Percentiles rank a stretch among this genome's conserved stretches.
phyloP scores from a whole-genome alignment of 768 basidiomycete species.

The Amylocystis lapponica region DNA sequence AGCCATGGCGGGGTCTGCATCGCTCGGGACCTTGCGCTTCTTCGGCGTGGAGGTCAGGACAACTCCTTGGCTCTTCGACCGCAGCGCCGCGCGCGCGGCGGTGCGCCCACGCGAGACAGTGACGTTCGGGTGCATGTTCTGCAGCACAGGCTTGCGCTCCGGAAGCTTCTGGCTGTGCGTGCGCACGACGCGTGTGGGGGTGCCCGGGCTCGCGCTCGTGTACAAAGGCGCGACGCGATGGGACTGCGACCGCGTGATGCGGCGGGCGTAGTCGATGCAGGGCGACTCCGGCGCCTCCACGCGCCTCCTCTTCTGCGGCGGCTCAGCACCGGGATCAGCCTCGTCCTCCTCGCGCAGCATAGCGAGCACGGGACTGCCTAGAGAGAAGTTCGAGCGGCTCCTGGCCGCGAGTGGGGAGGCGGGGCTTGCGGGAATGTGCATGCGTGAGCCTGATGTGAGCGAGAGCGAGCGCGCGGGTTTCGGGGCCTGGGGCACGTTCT shows the following conservation, averaged over 20 bases:
- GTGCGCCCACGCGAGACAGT: constrained; percentile 15
- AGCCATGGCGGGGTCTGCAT: constrained; percentile 1
- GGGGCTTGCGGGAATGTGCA: constrained; percentile 10
- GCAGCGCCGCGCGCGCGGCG: background rate
- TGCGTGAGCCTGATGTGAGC: constrained; percentile 2
- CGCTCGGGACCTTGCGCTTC: constrained; percentile 3
- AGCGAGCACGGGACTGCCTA: constrained; percentile 6
- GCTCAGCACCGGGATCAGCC: constrained; percentile 1
- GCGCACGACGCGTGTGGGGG: constrained; percentile 9
- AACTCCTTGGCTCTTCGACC: constrained; percentile 8
- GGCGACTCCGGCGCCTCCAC: constrained; percentile 1
- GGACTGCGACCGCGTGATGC: constrained; percentile 18
- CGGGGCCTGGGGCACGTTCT: constrained; percentile 16
- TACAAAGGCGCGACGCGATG: constrained; percentile 9
- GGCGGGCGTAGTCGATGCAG: constrained; percentile 4
- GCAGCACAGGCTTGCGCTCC: constrained; percentile 4
- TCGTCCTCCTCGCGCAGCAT: constrained; percentile 18
- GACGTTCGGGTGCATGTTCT: constrained; percentile 12
- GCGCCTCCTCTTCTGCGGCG: constrained; percentile 19
- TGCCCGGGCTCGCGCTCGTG: background rate
- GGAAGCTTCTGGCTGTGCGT: constrained; percentile 18
- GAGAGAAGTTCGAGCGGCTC: constrained; percentile 5
- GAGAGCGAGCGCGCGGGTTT: constrained; percentile 12
- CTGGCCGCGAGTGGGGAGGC: constrained; percentile 14
- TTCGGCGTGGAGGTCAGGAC: constrained; percentile 21